phyloP scores from a whole-genome alignment of 2,329 filamentous ascomycete species.

The Mycosphaerella arachidis region DNA sequence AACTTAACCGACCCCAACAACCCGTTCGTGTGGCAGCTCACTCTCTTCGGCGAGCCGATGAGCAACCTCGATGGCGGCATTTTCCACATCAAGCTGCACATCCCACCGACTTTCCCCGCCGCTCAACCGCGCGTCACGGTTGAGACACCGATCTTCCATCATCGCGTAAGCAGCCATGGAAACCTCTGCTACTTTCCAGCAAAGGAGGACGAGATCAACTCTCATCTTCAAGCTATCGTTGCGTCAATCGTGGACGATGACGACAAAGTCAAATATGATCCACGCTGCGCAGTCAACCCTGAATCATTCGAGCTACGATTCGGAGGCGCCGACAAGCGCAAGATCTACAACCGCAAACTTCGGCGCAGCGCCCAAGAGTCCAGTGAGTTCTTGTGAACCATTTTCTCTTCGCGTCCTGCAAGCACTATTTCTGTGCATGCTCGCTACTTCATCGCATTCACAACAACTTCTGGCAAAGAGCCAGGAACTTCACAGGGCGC shows the following conservation, averaged over 20 bases:
- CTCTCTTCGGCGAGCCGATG: constrained; percentile 87
- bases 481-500: not conserved
- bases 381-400: constrained; percentile 35
- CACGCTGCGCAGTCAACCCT: constrained; percentile 77
- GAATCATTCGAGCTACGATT: constrained; percentile 85
- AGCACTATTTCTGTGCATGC: not conserved
- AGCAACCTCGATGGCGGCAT: constrained; percentile 89
- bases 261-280: constrained; percentile 82
- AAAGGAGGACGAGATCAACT: constrained; percentile 68
- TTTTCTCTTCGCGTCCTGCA: not conserved
- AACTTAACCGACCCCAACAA: constrained; percentile 68
- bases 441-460: not conserved
- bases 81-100: constrained; percentile 71
- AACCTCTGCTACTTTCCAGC: constrained; percentile 76
- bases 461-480: not conserved
- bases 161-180: constrained; percentile 72
- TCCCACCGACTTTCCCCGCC: constrained; percentile 81
- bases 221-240: constrained; percentile 81
- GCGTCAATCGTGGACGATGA: constrained; percentile 86
- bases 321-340: constrained; percentile 74
- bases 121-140: constrained; percentile 82
- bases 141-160: constrained; percentile 79
- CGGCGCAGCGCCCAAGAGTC: constrained; percentile 66
- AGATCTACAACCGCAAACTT: constrained; percentile 75
- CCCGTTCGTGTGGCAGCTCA: constrained; percentile 83